phyloP scores from a whole-genome alignment of 2,329 filamentous ascomycete species.

The Colletotrichum shisoi region DNA sequence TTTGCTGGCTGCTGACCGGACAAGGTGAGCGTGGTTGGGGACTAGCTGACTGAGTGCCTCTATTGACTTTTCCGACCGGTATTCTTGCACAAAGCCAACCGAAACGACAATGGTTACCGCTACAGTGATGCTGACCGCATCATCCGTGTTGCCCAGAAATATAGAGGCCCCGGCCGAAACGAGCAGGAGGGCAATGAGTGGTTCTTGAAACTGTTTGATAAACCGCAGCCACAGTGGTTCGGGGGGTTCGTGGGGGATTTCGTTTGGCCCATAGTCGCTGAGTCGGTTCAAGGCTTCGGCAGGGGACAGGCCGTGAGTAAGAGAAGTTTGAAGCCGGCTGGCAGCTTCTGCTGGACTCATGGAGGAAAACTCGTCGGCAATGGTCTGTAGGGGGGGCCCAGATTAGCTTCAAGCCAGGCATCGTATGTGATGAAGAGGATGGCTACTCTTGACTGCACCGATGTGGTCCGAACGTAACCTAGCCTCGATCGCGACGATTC shows the following conservation, averaged over 20 bases:
- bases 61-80: conserved; percentile 95
- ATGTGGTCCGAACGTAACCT: conserved; percentile 59
- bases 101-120: conserved; percentile 97
- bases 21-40: conserved; percentile 94
- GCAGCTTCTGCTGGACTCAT: conserved; percentile 83
- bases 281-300: conserved; percentile 82
- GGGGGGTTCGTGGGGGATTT: conserved; percentile 90
- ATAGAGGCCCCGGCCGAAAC: conserved; percentile 88
- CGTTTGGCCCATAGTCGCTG: conserved; percentile 85
- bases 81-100: conserved; percentile 96
- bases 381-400: conserved; percentile 49
- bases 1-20: conserved; percentile 66
- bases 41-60: conserved; percentile 94
- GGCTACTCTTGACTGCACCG: conserved; percentile 64
- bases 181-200: conserved; percentile 89
- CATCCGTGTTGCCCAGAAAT: conserved; percentile 90
- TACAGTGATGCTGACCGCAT: conserved; percentile 93
- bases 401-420: conserved; percentile 1
- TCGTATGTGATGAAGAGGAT: neutral
- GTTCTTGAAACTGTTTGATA: conserved; percentile 95
- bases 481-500: conserved; percentile 48
- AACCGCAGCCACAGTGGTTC: conserved; percentile 96
- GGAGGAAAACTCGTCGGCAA: conserved; percentile 68
- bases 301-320: conserved; percentile 80
- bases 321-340: conserved; percentile 79